These are phyloP conservation scores for Colletotrichum viniferum DNA, from an alignment of 2,329 filamentous ascomycete genomes.

Conservation along the genomic window DNA sequence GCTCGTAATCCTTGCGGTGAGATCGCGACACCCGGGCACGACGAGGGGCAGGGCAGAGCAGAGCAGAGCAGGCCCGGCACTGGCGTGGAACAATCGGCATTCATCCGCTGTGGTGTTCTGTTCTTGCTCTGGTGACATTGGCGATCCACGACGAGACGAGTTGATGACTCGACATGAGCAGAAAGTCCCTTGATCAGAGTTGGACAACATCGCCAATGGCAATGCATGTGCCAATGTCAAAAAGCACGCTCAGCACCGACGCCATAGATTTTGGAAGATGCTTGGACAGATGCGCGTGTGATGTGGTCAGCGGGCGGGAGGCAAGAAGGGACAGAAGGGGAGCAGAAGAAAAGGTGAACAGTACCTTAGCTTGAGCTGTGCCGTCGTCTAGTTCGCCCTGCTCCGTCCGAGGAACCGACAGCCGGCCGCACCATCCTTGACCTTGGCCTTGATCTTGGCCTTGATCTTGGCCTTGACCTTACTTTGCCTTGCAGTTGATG, in stretches of 20 bases:
- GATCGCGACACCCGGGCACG: background rate
- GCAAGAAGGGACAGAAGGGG: background rate
- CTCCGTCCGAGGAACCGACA: conserved; percentile 16
- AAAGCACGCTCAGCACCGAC: background rate
- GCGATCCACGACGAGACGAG: background rate
- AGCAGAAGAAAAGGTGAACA: background rate
- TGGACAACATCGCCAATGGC: background rate
- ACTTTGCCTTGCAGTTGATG: background rate
- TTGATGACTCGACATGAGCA: background rate
- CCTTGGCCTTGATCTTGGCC: background rate
- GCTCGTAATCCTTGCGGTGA: conserved; percentile 1
- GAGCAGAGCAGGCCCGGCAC: background rate
- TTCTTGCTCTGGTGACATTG: background rate
- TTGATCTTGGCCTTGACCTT: background rate
- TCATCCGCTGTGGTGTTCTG: background rate
- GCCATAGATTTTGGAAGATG: background rate
- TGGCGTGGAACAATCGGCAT: conserved; percentile 2
- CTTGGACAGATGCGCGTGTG: conserved; percentile 2
- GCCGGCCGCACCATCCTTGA: background rate
- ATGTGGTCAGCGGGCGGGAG: conserved; percentile 7
- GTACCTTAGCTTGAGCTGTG: background rate
- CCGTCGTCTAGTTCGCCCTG: background rate
- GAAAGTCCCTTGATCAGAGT: background rate
- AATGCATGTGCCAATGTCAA: background rate
- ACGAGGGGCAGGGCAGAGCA: background rate